These are phyloP conservation scores for Psilocybe sp. DNA, from an alignment of 768 basidiomycete genomes.

Conservation along the genomic window DNA sequence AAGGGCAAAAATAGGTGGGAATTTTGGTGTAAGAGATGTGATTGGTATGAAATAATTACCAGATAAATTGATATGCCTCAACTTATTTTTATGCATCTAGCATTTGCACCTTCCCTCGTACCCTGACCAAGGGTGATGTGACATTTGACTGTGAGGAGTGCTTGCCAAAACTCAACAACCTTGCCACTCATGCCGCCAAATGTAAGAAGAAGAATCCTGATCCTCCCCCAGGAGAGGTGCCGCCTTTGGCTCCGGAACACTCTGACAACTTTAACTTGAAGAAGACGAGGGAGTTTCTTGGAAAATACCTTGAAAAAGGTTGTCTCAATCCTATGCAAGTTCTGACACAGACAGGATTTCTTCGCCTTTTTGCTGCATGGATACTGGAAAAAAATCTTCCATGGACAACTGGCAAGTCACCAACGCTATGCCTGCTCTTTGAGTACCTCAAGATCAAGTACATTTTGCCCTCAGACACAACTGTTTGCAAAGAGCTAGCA, in stretches of 20 bases:
- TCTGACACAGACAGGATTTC: constrained; percentile 23
- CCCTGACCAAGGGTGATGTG: neutral
- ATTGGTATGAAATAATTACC: constrained; percentile 7
- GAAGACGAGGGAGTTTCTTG: constrained; percentile 23
- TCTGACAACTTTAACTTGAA: constrained; percentile 11
- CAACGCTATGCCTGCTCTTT: constrained; percentile 15
- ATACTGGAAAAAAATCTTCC: constrained; percentile 28
- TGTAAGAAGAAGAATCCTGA: constrained; percentile 11
- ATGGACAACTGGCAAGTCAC: constrained; percentile 26
- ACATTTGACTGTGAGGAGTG: constrained; percentile 18
- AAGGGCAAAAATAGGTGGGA: constrained; percentile 12
- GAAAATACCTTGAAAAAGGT: constrained; percentile 27
- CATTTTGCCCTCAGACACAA: constrained; percentile 18
- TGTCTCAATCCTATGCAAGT: constrained; percentile 27
- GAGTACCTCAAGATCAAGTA: constrained; percentile 19
- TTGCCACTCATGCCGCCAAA: constrained; percentile 19
- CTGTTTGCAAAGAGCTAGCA: constrained; percentile 19
- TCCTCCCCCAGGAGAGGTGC: neutral
- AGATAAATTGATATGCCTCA: too few species aligned
- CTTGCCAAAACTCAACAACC: constrained; percentile 22
- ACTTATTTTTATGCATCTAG: constrained; percentile 8
- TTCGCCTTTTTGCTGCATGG: constrained; percentile 27
- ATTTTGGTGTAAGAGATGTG: constrained; percentile 15
- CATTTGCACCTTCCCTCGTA: constrained; percentile 1
- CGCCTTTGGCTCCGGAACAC: neutral